A percentile compares a stretch with the other conserved stretches of the same genome.
These are phyloP conservation scores for Chaetoceros muelleri DNA, from an alignment of 108 stramenopile species.

Conservation along the genomic window DNA sequence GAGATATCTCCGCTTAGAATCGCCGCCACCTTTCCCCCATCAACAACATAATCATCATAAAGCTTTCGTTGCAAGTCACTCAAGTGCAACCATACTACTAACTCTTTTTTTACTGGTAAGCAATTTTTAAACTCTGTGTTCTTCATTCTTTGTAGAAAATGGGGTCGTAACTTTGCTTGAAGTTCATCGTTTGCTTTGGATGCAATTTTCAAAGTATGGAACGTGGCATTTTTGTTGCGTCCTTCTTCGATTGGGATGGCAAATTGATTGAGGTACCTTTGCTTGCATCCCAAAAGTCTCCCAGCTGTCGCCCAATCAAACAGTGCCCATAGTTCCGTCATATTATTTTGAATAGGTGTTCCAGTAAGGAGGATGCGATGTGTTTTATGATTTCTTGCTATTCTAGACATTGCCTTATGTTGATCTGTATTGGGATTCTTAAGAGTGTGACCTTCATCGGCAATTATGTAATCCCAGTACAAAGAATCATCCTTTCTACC, in stretches of 20 bases:
- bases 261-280: slow-evolving; percentile 46
- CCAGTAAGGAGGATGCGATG: slow-evolving; percentile 83
- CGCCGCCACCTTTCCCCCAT: slow-evolving; percentile 40
- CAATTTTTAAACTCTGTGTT: slow-evolving; percentile 64
- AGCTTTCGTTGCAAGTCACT: slow-evolving; percentile 67
- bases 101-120: slow-evolving; percentile 87
- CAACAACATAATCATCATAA: slow-evolving; percentile 67
- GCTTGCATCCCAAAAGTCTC: slow-evolving; percentile 35
- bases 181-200: slow-evolving; percentile 55
- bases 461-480: slow-evolving; percentile 85
- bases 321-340: slow-evolving; percentile 86
- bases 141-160: slow-evolving; percentile 84
- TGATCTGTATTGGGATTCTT: slow-evolving; percentile 80
- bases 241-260: slow-evolving; percentile 70
- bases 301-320: slow-evolving; percentile 86
- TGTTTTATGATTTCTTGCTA: slow-evolving; percentile 35
- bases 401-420: slow-evolving; percentile 43
- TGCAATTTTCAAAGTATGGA: slow-evolving; percentile 44
- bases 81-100: slow-evolving; percentile 85
- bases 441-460: slow-evolving; percentile 96
- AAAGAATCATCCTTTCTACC: slow-evolving; percentile 1
- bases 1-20: slow-evolving; percentile 29
- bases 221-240: slow-evolving; percentile 56
- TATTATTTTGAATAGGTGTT: slow-evolving; percentile 91
- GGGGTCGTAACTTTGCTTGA: slow-evolving; percentile 65